Base-by-base conservation (phyloP, 164 flowering plant species). In the Dillenia turbinata region DNA sequence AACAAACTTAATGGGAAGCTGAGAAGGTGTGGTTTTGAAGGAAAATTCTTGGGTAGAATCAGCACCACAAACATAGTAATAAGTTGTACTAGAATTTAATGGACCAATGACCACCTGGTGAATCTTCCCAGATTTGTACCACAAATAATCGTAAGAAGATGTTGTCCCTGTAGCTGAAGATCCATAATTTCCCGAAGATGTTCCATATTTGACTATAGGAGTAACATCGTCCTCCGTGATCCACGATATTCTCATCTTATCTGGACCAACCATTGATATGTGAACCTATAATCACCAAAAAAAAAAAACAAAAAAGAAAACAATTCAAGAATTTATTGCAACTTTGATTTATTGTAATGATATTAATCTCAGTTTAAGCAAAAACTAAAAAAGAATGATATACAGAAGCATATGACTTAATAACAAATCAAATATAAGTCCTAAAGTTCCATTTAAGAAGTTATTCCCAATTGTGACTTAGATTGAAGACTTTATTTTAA, bases 161-260 rank as follows among this genome's bases (percentile, higher is more conserved):
- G 88, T 65, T 16, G 19, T 71, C 2, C 95, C 93, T 0, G 56
- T 77, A 5, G 83, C 81, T 0, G 82, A 76, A 10, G 9, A 19
- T 12, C 8, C 14, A 49, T 76, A 60, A 0, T 10, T 49, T 14
- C 83, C 84, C 0, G 79, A 66, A 15, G 84, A 75, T 4, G 79
- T 78, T 3, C 92, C 90, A 22, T 89, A 89, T 0, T 72, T 45
- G 2, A 91, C 89, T 0, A 26, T 66, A 0, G 94, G 56, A 0
- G 83, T 69, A 40, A 82, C 61, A 0, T 24, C 22, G 12, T 62
- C 72, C 0, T 73, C 68, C 0, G 96, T 84, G 2, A 92, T 77
- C 96, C 96, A 92, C 16, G 89, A 60, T 61, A 92, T 77, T 69
- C 92, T 81, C 94, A 92, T 89, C 65, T 78, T 78, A 64, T 87